phyloP scores from a whole-genome alignment of 2,329 filamentous ascomycete genomes.

The Cytospora leucostoma region DNA sequence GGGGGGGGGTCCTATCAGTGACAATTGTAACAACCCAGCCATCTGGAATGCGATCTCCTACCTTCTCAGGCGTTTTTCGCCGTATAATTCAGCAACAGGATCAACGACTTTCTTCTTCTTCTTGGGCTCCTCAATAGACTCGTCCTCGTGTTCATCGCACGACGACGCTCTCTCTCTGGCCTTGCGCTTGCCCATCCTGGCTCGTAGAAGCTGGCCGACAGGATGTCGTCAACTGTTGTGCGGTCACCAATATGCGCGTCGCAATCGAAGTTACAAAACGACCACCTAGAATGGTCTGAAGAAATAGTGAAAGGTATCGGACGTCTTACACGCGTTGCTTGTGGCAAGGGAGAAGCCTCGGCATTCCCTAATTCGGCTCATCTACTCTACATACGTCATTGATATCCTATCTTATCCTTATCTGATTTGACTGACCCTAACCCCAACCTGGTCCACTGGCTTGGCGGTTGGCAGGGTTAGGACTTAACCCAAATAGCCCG shows the following conservation, averaged over 20 bases:
- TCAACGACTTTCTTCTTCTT: neutral
- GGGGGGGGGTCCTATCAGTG: neutral
- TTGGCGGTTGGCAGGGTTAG: too few species aligned
- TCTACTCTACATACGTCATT: neutral
- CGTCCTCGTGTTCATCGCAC: neutral
- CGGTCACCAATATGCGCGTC: too few species aligned
- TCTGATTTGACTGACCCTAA: neutral
- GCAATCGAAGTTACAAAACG: too few species aligned
- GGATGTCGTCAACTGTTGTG: neutral
- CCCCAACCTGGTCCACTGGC: neutral
- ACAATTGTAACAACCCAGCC: neutral
- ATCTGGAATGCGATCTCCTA: neutral
- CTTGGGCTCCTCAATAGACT: slow-evolving; percentile 3
- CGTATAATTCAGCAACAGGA: neutral
- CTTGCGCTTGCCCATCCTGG: slow-evolving; percentile 21
- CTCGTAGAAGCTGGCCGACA: neutral
- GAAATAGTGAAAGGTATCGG: neutral
- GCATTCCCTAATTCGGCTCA: neutral
- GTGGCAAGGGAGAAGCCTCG: neutral
- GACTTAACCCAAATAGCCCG: too few species aligned
- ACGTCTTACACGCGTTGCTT: neutral
- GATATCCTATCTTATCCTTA: neutral
- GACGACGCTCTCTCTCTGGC: neutral
- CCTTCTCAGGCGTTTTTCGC: slow-evolving; percentile 25
- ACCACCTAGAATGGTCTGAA: too few species aligned